Base-by-base conservation (phyloP, 331 rosid species). In the Stylosanthes scabra region DNA sequence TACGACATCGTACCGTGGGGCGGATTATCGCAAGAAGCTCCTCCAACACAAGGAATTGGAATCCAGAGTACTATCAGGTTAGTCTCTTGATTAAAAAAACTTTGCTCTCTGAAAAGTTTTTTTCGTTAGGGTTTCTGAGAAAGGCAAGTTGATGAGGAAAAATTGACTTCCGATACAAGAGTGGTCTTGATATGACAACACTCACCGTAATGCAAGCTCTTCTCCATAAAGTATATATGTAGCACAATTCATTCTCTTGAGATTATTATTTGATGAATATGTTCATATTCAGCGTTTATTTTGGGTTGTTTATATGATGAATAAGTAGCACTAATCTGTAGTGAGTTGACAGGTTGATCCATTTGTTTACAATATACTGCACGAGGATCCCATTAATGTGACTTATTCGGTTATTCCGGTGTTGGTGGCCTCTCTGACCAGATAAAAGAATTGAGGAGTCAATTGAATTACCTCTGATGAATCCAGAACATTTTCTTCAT, bases 341-440 rank as follows among this genome's bases (percentile, higher is more conserved):
- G 3, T 63, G 77, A 42, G 16, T n/a, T 56, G 56, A 45, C 76
- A 92, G 97, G 97, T 92, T 54, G 90, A 92, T 79, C 96, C 96
- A 9, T 88, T 86, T 11, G 90, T 92, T 54, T 92, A 92, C 51
- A 92, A 88, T 59, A 92, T 92, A 96, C 84, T 92, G 76, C 97
- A 92, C 73, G 96, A 92, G 75, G 96, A 92, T 77, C 97, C 93
- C 8, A 96, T 93, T 44, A 92, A 92, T 78, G 72, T 92, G 77
- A 92, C n/a, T n/a, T n/a, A n/a, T n/a, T n/a, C n/a, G n/a, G 97
- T 77, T 92, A 92, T 78, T 89, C 97, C 2, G 97, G 91, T 0
- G 96, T 92, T 28, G 97, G 97, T 27, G 97, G 96, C 39, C 77
- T 92, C 52, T 88, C 96, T 28, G 97, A 89, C 72, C 97, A 92